Conservation (phyloP, 2,329 filamentous ascomycete genomes). For the Ascochyta rabiei region DNA sequence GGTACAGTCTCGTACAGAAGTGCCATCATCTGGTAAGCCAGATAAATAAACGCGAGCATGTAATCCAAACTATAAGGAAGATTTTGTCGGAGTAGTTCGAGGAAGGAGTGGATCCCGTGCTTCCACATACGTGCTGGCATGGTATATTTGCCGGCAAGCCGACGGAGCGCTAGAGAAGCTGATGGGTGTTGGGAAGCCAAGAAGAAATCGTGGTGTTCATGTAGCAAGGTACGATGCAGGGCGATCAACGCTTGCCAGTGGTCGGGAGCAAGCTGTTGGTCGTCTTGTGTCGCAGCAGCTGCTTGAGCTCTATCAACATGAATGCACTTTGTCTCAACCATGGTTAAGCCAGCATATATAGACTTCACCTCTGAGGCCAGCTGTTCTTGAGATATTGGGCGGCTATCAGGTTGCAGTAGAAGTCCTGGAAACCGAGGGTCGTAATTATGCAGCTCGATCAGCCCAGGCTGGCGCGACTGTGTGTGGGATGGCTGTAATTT, state of each 20-base stretch:
- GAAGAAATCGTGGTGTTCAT: conserved; percentile 72
- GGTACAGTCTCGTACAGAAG: conserved; percentile 85
- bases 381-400: conserved; percentile 77
- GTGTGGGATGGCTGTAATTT: conserved; percentile 14
- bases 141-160: conserved; percentile 78
- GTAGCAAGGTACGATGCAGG: conserved; percentile 77
- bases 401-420: conserved; percentile 65
- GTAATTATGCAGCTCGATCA: conserved; percentile 44
- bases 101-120: conserved; percentile 84
- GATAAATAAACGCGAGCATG: conserved; percentile 89
- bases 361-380: conserved; percentile 80
- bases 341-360: conserved; percentile 81
- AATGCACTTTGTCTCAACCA: conserved; percentile 88
- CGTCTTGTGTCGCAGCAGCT: conserved; percentile 58
- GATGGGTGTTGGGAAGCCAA: conserved; percentile 83
- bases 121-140: conserved; percentile 97
- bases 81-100: conserved; percentile 70
- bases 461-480: conserved; percentile 28
- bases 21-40: conserved; percentile 89
- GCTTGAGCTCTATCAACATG: conserved; percentile 74
- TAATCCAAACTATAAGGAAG: conserved; percentile 81
- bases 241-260: conserved; percentile 87
- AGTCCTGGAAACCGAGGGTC: conserved; percentile 49
- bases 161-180: conserved; percentile 69
- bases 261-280: conserved; percentile 59